These are phyloP conservation scores for Cucurbita maxima DNA, from an alignment of 306 rosid species.

Conservation along the genomic window DNA sequence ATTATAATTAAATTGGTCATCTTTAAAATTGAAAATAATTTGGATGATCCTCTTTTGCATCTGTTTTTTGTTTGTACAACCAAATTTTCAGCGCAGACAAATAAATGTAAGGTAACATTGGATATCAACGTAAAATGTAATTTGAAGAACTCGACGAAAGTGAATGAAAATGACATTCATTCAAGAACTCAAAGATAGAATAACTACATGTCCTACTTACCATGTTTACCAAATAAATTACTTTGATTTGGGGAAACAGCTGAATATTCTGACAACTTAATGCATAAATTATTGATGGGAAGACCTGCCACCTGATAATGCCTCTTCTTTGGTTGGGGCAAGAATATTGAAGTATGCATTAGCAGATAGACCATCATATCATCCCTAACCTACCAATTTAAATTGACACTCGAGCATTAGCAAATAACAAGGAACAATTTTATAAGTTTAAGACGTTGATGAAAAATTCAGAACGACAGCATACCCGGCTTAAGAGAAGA, in stretches of 20 bases:
- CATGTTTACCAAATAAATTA: not conserved
- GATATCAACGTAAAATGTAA: not conserved
- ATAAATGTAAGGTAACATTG: not conserved
- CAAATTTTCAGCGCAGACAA: not conserved
- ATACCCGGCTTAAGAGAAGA: slow-evolving; percentile 61
- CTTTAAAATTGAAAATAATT: not conserved
- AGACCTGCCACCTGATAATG: slow-evolving; percentile 63
- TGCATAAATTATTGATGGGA: slow-evolving; percentile 30
- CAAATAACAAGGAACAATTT: not conserved
- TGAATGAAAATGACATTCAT: not conserved
- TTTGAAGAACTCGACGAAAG: not conserved
- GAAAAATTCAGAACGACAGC: not conserved
- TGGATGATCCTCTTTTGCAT: not conserved
- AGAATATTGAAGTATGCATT: slow-evolving; percentile 40
- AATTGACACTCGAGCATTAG: not conserved
- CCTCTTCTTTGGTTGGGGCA: slow-evolving; percentile 30
- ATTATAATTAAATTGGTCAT: not conserved
- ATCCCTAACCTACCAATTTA: slow-evolving; percentile 45
- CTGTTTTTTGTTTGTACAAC: not conserved
- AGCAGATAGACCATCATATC: slow-evolving; percentile 39
- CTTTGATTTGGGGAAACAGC: slow-evolving; percentile 15
- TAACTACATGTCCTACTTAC: slow-evolving; percentile 20
- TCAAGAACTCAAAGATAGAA: not conserved
- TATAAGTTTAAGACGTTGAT: not conserved
- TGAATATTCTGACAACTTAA: slow-evolving; percentile 10